Conservation (phyloP, 2,329 filamentous ascomycete species). For the Fusarium fracticaudum region DNA sequence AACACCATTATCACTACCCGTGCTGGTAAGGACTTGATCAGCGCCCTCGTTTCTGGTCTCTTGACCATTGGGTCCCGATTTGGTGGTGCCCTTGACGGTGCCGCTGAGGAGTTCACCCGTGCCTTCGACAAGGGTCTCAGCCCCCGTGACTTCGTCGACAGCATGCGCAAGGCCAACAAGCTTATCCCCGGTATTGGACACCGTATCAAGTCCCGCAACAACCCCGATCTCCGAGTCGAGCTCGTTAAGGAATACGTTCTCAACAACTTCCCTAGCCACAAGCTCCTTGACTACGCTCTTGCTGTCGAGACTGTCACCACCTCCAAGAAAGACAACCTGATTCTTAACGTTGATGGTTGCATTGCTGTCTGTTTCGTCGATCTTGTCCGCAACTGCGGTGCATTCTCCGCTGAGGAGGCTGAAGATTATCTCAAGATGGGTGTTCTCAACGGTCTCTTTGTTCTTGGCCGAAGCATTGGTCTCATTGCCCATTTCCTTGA, state of each 20-base stretch:
- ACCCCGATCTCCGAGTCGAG: slow-evolving; percentile 99
- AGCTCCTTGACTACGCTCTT: slow-evolving; percentile 98
- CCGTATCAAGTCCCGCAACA: slow-evolving; percentile 99
- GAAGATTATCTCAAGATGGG: slow-evolving; percentile 99
- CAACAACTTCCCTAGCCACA: slow-evolving; percentile 96
- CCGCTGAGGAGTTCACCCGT: slow-evolving; percentile 97
- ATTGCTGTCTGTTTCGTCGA: slow-evolving; percentile 99
- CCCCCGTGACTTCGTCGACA: slow-evolving; percentile 98
- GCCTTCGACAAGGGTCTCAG: slow-evolving; percentile 98
- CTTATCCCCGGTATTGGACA: slow-evolving; percentile 99
- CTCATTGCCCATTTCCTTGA: slow-evolving; percentile 99
- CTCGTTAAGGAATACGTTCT: slow-evolving; percentile 99
- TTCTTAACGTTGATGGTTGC: slow-evolving; percentile 98
- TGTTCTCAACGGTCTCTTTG: slow-evolving; percentile 99
- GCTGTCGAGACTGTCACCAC: slow-evolving; percentile 98
- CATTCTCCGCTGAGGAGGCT: slow-evolving; percentile 94
- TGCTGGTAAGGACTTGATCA: slow-evolving; percentile 99
- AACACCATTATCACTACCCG: slow-evolving; percentile 99
- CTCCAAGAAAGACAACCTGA: slow-evolving; percentile 99
- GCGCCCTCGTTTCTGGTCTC: slow-evolving; percentile 92
- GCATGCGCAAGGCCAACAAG: slow-evolving; percentile 99
- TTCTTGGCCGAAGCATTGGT: slow-evolving; percentile 96
- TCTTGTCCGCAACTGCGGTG: slow-evolving; percentile 95
- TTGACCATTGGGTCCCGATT: slow-evolving; percentile 98
- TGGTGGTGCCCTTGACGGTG: slow-evolving; percentile 97